Evolutionary conservation across 768 basidiomycete species (phyloP).

Genomic region (Exsudoporus frostii): DNA sequence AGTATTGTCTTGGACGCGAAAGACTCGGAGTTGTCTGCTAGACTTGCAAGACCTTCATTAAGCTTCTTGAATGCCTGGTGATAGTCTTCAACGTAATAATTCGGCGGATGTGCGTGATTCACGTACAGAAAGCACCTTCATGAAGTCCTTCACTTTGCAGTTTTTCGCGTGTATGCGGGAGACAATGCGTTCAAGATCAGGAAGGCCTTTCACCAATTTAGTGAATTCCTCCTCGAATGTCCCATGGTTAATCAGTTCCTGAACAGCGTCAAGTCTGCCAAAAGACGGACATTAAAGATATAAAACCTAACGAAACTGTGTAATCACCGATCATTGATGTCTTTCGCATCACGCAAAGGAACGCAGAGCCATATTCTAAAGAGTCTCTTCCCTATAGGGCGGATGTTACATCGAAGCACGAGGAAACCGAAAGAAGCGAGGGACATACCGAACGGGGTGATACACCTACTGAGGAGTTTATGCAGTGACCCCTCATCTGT

Average conservation of each 20-base stretch:
- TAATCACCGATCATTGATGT: slow-evolving; percentile 83
- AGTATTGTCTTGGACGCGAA: slow-evolving; percentile 79
- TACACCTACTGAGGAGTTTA: slow-evolving; percentile 75
- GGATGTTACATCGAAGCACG: slow-evolving; percentile 7
- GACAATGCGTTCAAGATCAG: slow-evolving; percentile 91
- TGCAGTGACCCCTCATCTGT: slow-evolving; percentile 88
- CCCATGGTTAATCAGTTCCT: slow-evolving; percentile 81
- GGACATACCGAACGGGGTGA: slow-evolving; percentile 81
- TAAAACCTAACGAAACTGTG: slow-evolving; percentile 8
- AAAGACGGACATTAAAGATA: slow-evolving; percentile 15
- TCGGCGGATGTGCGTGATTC: background rate
- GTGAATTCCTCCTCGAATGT: slow-evolving; percentile 76
- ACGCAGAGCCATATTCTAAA: slow-evolving; percentile 97
- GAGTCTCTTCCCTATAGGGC: slow-evolving; percentile 75
- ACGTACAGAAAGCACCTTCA: slow-evolving; percentile 73
- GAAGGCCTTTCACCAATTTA: slow-evolving; percentile 73
- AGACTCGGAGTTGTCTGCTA: slow-evolving; percentile 62
- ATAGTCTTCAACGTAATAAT: background rate
- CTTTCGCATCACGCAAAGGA: slow-evolving; percentile 76
- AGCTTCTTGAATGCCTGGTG: slow-evolving; percentile 74
- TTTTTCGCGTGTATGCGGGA: slow-evolving; percentile 94
- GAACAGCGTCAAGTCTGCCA: slow-evolving; percentile 84
- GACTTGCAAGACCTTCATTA: slow-evolving; percentile 57
- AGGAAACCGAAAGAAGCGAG: slow-evolving; percentile 6
- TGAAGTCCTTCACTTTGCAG: slow-evolving; percentile 83